Evolutionary conservation across 305 asterid genomes (phyloP), one percentile per base, ranked within the genome.

Genomic region (Fraxinus platypoda): DNA sequence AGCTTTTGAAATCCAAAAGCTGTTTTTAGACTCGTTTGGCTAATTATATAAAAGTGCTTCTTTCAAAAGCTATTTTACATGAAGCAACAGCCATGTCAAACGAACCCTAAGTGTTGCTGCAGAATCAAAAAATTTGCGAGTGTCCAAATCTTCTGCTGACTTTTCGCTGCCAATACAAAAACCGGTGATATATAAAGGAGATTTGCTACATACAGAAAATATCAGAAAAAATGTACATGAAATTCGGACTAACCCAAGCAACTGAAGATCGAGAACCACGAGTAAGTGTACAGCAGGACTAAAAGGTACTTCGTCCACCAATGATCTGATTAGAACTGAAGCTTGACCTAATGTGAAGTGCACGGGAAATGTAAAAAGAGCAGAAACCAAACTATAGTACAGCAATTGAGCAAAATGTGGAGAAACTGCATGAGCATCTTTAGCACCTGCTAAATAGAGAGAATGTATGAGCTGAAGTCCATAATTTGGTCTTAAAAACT

Each of bases 371-470:
- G 79, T 87, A 85, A 92, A 93, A 78, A 92, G 80, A 80, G 93
- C 91, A 81, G 97, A 92, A 81, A 93, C 89, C 84, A 90, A 11
- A 76, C 96, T 88, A 84, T 86, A 95, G 76, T 95, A 95, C 85
- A 92, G 88, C 84, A 95, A 64, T 77, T 95, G 99, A 73, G 98
- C 84, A 74, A 94, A 90, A 89, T 95, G 99, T 33, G 95, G 97
- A 73, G 98, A 93, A 89, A 92, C 97, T 31, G 89, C 77, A 79
- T 95, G 99, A 59, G 98, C 97, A 72, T 95, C 99, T 91, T 94
- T 94, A 83, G 99, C 98, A 84, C 99, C 98, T 95, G 93, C 87
- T 80, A 83, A 79, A 76, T 41, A 76, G 79, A 78, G 78, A 81
- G 19, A 71, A n/a, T 21, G 77, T 28, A 25, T 4, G 35, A 49